Evolutionary conservation across 306 rosid species (phyloP).

Genomic region (Begonia masoniana): DNA sequence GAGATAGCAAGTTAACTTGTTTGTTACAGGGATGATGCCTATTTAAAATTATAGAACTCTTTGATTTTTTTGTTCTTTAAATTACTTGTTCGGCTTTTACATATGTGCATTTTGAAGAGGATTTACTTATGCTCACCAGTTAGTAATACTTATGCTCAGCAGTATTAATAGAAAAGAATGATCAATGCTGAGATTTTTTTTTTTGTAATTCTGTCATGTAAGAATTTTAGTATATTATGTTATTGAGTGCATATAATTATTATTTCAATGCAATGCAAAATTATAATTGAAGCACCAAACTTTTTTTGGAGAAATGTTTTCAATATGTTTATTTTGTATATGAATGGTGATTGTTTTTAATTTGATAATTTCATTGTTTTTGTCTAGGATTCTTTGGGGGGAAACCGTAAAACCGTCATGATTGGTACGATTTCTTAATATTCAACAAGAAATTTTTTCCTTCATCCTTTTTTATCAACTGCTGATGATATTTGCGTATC

Average conservation of each 20-base stretch:
- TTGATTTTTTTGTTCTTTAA: neutral
- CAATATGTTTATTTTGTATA: too few species aligned
- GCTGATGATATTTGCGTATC: constrained; percentile 7
- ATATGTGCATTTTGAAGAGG: neutral
- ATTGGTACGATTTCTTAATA: constrained; percentile 46
- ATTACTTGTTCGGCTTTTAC: neutral
- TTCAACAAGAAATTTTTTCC: constrained; percentile 4
- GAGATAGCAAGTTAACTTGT: constrained; percentile 94
- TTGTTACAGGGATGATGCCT: constrained; percentile 53
- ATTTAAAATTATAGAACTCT: too few species aligned
- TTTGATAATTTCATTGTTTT: too few species aligned
- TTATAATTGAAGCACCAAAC: too few species aligned
- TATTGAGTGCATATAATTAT: neutral
- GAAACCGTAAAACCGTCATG: constrained; percentile 97
- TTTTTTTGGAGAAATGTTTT: too few species aligned
- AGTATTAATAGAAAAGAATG: too few species aligned
- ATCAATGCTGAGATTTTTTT: too few species aligned
- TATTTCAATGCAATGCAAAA: too few species aligned
- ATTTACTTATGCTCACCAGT: too few species aligned
- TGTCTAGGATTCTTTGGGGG: constrained; percentile 82
- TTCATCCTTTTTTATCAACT: neutral
- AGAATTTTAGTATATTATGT: neutral
- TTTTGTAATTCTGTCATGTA: too few species aligned
- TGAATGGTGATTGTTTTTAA: too few species aligned
- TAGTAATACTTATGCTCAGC: too few species aligned